Evolutionary conservation across 208 protist genomes (phyloP).

Genomic region (Phytomonas sp.): DNA sequence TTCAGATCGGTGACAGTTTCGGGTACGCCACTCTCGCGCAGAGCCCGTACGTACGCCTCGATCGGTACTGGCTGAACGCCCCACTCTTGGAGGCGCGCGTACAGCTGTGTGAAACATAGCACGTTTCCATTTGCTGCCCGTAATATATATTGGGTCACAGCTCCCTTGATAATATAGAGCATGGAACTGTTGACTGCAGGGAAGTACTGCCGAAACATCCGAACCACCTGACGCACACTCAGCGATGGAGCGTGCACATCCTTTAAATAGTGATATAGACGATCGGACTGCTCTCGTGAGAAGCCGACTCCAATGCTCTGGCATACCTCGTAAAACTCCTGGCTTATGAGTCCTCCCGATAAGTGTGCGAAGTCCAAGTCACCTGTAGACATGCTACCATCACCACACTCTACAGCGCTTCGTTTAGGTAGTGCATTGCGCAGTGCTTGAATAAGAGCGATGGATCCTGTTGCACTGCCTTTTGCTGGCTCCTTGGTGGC

Average conservation of each 20-base stretch:
- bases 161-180: constrained; percentile 29
- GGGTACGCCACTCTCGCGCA: constrained; percentile 35
- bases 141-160: constrained; percentile 19
- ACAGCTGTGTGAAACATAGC: constrained; percentile 44
- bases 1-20: constrained; percentile 42
- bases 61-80: constrained; percentile 39
- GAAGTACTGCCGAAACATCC: constrained; percentile 57
- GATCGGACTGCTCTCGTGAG: constrained; percentile 26
- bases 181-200: constrained; percentile 43
- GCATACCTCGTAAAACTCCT: constrained; percentile 55
- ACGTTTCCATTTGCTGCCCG: constrained; percentile 16
- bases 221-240: constrained; percentile 23
- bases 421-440: not conserved
- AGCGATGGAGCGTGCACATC: constrained; percentile 18
- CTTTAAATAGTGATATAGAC: constrained; percentile 53
- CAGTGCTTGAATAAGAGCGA: not conserved
- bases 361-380: constrained; percentile 19
- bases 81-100: constrained; percentile 27
- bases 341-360: constrained; percentile 17
- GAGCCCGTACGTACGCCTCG: constrained; percentile 27
- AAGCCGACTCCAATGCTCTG: constrained; percentile 28
- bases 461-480: not conserved
- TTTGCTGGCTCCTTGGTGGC: constrained; percentile 21
- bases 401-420: not conserved
- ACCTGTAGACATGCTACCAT: not conserved